A percentile compares a stretch with the other conserved stretches of the same genome.
Evolutionary conservation across 352 stramenopile species (phyloP).

Genomic region (Phytopythium boreale): DNA sequence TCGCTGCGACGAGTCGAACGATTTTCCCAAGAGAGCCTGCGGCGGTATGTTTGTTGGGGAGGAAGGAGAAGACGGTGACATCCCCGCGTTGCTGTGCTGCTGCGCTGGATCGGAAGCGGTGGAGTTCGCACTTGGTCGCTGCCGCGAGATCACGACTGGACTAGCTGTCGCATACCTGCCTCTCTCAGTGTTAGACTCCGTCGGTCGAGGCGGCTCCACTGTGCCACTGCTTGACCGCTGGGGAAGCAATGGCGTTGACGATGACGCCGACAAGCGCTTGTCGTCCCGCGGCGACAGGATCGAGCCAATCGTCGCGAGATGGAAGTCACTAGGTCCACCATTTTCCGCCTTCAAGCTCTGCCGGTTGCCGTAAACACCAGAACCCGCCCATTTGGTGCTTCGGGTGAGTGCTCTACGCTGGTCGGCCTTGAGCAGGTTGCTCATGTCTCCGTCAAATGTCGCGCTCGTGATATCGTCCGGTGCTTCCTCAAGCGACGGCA

Average conservation of each 20-base stretch:
- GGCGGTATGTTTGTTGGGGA: not conserved
- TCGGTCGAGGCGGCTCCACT: not conserved
- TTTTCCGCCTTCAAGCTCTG: not conserved
- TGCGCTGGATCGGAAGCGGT: not conserved
- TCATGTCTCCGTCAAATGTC: conserved; percentile 7
- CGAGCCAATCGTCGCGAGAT: conserved; percentile 1
- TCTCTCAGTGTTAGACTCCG: not conserved
- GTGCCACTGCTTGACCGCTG: not conserved
- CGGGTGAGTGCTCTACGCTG: not conserved
- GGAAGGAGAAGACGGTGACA: not conserved
- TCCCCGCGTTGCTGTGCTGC: not conserved
- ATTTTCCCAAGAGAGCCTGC: conserved; percentile 1
- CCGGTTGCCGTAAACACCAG: not conserved
- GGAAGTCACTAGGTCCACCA: not conserved
- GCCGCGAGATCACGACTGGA: not conserved
- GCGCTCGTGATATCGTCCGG: not conserved
- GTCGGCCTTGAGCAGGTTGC: not conserved
- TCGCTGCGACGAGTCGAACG: conserved; percentile 5
- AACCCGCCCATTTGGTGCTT: not conserved
- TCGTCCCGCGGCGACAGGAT: conserved; percentile 8
- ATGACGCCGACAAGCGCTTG: not conserved
- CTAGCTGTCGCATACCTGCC: not conserved
- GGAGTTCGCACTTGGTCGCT: not conserved
- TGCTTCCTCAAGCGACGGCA: not conserved
- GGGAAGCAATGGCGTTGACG: not conserved